Percentiles rank a stretch among this genome's conserved stretches.
Conservation (phyloP, 805 yeast species). For the Metschnikowia rubicola region DNA sequence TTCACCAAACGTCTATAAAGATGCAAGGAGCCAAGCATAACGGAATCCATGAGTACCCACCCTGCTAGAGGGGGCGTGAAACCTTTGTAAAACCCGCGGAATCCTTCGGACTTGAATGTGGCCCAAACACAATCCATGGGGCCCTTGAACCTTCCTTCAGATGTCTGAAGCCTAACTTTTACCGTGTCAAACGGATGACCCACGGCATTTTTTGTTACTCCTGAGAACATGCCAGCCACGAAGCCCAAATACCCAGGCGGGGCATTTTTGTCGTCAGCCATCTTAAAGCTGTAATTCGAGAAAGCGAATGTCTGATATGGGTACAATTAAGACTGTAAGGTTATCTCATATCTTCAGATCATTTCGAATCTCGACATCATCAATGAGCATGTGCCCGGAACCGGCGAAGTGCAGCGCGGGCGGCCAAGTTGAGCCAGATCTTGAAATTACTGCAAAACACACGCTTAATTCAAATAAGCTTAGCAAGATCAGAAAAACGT, state of each 20-base stretch:
- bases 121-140: slow-evolving; percentile 77
- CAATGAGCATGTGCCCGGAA: not conserved
- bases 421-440: no score
- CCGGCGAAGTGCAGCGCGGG: slow-evolving; percentile 1
- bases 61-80: slow-evolving; percentile 92
- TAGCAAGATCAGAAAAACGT: no score
- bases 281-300: not conserved
- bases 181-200: slow-evolving; percentile 94
- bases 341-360: no score
- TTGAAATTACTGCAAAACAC: no score
- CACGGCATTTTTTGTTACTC: slow-evolving; percentile 80
- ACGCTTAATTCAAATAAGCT: no score
- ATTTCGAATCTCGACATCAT: no score
- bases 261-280: slow-evolving; percentile 2
- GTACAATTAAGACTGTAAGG: no score
- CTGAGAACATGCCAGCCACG: slow-evolving; percentile 85
- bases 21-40: slow-evolving; percentile 83
- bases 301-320: not conserved
- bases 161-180: slow-evolving; percentile 78
- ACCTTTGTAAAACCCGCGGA: slow-evolving; percentile 79
- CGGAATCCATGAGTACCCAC: slow-evolving; percentile 91
- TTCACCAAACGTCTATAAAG: slow-evolving; percentile 68
- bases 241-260: slow-evolving; percentile 68
- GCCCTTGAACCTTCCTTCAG: slow-evolving; percentile 61
- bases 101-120: slow-evolving; percentile 72